Evolutionary conservation across 495 filamentous ascomycete species (phyloP).

Genomic region (Lasiosphaeris hirsuta): DNA sequence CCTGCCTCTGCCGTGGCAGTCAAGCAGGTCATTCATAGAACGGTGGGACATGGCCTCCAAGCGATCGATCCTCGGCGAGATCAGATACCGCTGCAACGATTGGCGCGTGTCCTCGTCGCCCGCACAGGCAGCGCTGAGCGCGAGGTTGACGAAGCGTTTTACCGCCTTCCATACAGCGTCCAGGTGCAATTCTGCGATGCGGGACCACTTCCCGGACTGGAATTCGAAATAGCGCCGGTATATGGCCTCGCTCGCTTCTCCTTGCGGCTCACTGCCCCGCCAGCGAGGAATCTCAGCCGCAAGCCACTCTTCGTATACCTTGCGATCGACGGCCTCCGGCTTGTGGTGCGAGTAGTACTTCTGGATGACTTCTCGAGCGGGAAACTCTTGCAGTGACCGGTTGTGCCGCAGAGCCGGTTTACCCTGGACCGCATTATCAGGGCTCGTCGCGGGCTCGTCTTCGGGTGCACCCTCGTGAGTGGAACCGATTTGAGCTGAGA

Average conservation of each 20-base stretch:
- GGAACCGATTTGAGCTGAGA: too few relatives aligned
- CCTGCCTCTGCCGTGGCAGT: not conserved
- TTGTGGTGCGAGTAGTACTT: not conserved
- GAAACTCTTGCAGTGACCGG: not conserved
- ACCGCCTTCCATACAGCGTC: not conserved
- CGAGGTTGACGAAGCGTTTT: not conserved
- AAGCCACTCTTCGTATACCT: not conserved
- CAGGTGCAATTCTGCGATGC: not conserved
- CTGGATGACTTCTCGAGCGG: not conserved
- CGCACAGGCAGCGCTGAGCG: not conserved
- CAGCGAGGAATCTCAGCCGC: not conserved
- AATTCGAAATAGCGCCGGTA: slow-evolving; percentile 7
- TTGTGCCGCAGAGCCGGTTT: not conserved
- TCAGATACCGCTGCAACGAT: not conserved
- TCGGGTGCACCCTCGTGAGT: too few relatives aligned
- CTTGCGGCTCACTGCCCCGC: not conserved
- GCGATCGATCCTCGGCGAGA: not conserved
- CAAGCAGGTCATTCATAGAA: not conserved
- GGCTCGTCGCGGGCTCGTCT: not conserved
- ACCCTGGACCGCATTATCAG: not conserved
- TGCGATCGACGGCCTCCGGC: not conserved
- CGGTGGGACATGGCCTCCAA: not conserved
- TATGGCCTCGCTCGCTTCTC: not conserved
- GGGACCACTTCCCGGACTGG: slow-evolving; percentile 1
- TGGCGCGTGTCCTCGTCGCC: not conserved